Evolutionary conservation across 768 basidiomycete genomes (phyloP), one percentile per base, ranked within the genome.

Genomic region (Termitomyces eurrhizus): DNA sequence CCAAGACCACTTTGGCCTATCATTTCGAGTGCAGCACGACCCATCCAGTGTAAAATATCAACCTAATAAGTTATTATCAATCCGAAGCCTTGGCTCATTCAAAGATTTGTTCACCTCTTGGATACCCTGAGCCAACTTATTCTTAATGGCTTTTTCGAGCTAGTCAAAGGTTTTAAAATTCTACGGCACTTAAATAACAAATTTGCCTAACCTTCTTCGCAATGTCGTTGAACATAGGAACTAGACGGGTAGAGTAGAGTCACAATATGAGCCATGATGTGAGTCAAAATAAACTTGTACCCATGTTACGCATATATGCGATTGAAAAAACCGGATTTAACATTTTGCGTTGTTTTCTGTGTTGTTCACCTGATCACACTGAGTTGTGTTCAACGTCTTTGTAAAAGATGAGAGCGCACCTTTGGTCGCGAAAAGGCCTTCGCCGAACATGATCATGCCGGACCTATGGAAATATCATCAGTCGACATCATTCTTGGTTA

Each of bases 191-290:
- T 26, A 32, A 16, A 32, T 14, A 16, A 32, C 29, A 14, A 3
- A 16, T 26, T 18, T 29, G 18, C 29, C 55, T 1, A 35, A 64
- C 65, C 65, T 64, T 66, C 24, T 64, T 53, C 7, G 65, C 56
- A n/a, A 66, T 58, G 6, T 64, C 58, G 16, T 60, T 57, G 21
- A 66, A 60, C 9, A 64, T 57, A 35, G 62, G 57, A 26, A 61
- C 62, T 65, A 9, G 26, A 14, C 29, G 18, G 52, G 36, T 14
- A 7, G 24, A 8, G 21, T 4, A 24, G n/a, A 46, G 11, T 46
- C 24, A 46, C 35, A 8, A 36, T 8, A n/a, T 42, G 42, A 42
- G n/a, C n/a, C 3, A 33, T 51, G 49, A 32, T 33, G 2, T 11
- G 8, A 51, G 26, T 56, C 6, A 33, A 12, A 4, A 56, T 45